Base-by-base conservation (phyloP, 176 grass and related monocot genomes). In the maize (Zea mays) region DNA sequence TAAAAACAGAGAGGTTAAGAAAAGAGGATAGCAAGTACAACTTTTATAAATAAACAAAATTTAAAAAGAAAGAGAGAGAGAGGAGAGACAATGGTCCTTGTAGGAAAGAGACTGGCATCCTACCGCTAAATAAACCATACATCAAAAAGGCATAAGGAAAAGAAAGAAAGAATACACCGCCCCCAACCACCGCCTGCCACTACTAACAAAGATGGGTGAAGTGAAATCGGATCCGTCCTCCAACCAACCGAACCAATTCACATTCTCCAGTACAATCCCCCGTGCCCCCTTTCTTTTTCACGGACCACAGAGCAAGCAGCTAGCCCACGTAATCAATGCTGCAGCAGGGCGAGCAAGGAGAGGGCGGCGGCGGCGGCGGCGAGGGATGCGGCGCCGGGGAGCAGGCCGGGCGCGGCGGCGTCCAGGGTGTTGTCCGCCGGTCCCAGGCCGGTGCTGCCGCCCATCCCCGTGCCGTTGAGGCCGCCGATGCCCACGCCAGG, bases 81-180 rank as follows among this genome's bases (percentile, higher is more conserved):
- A 9, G 35, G 51, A 44, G 69, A 52, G 66, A 21, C 67, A 36
- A 21, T 46, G 55, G 54, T 71, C 64, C 46, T 65, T 47, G 69
- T n/a, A 62, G 47, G 80, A 90, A 72, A 87, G 84, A 61, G 84
- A 87, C 81, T 76, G 61, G 13, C 77, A 71, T 82, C 81, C 72
- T 55, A 90, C 84, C 46, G 73, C 84, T 72, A 46, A 77, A 84
- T 84, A 65, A 83, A 68, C 75, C 81, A 76, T 66, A 68, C 81
- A 80, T 45, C 77, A 83, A 10, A 27, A 27, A 27, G 27, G 27
- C 27, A 27, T 27, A 27, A 27, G 27, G 27, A 27, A 27, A 27
- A 27, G 27, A 27, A 27, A 27, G 27, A 27, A 27, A 27, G 27
- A 27, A 27, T 27, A 55, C 40, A 8, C 64, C 83, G 75, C 66